Evolutionary conservation across 345 rosid species (phyloP), one percentile per base, ranked within the genome.

Genomic region (Aquilaria yunnanensis): DNA sequence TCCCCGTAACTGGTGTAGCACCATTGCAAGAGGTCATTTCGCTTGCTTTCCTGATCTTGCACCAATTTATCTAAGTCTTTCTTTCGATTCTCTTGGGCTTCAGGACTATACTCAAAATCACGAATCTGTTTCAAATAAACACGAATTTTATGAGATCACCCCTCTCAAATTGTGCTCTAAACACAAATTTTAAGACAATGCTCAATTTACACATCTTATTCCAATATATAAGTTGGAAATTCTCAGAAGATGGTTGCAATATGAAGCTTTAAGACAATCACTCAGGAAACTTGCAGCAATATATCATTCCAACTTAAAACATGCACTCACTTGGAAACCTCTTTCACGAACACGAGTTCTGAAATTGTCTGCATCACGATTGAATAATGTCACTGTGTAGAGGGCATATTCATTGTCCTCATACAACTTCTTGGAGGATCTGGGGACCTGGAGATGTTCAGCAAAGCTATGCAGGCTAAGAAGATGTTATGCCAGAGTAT

Each of bases 351-450:
- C 85, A 72, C 67, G 70, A 11, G 77, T 78, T 78, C 86, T 86
- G 75, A 84, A 95, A 70, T 87, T 95, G 81, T 95, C 99, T 61
- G 96, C 96, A 72, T 85, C 92, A 29, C 96, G 96, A n/a, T 66
- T 72, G 70, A 95, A 95, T 63, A 95, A 89, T 30, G 83, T 79
- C 34, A 89, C 98, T 4, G 94, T 91, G 74, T 85, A 91, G 61
- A 89, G 96, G 54, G 99, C 98, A 77, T 95, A 91, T 78, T 95
- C 99, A 67, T 95, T 95, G 73, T 95, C 99, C 83, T 95, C 99
- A 47, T 77, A 70, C 78, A 95, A 79, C 68, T 73, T 76, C 87
- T 87, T 95, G n/a, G 98, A 84, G 45, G 98, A 95, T 80, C 98
- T 84, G 43, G 97, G 98, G 64, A 95, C 99, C 99, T 95, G 88